Evolutionary conservation across 176 grass and related monocot genomes (phyloP).

Genomic region (Sorghum bicolor): Sorghum_bicolor_NCBIv3 NC_012870.2:79127501-79128000

Average conservation of each 20-base stretch:
- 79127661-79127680: not conserved
- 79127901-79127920: constrained; percentile 81
- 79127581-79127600: too few species aligned
- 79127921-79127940: constrained; percentile 62
- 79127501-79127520: too few species aligned
- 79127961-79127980: constrained; percentile 76
- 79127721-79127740: not conserved
- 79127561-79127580: too few species aligned
- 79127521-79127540: too few species aligned
- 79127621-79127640: not conserved
- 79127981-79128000: constrained; percentile 88
- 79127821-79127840: not conserved
- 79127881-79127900: constrained; percentile 42
- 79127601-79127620: not conserved
- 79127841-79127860: not conserved
- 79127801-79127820: not conserved
- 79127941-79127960: constrained; percentile 74
- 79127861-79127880: not conserved
- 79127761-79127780: not conserved
- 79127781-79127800: not conserved
- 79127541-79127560: too few species aligned
- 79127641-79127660: not conserved
- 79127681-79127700: not conserved
- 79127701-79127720: not conserved
- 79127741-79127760: not conserved